Base-by-base conservation (phyloP, 1,284 basidiomycete genomes). In the Trichosporon coremiiforme region DNA sequence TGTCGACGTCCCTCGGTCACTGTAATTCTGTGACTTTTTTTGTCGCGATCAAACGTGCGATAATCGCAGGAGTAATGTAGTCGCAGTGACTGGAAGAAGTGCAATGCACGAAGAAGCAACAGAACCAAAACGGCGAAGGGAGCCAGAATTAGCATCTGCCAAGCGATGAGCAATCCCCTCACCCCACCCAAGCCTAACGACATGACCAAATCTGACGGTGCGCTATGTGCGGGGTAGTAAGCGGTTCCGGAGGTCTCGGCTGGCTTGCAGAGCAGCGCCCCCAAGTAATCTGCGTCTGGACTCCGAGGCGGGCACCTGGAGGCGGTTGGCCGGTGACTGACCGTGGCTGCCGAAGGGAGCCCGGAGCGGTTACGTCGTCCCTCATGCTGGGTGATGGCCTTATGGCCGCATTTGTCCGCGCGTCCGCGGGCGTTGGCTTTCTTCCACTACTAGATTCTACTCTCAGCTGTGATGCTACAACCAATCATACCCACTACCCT, bases 321-420 rank as follows among this genome's bases (percentile, higher is more conserved):
- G n/a, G n/a, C 8, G 4, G 33, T 33, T 41, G 38, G 38, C 38
- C 38, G 41, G 41, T 45, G 41, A 45, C 41, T 45, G 41, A 15
- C 41, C 15, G 8, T 38, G 36, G 36, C 36, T 38, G 36, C 36
- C 36, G 36, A 7, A n/a, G 36, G 8, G 36, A 38, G 36, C 36
- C 36, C n/a, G 36, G 36, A 12, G 36, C 10, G 36, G 36, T 38
- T 45, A 45, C 41, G 41, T 45, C 41, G 41, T n/a, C 47, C 20
- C n/a, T 53, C 47, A 5, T 53, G 1, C 17, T 22, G 15, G 13
- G 20, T 53, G n/a, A n/a, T n/a, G n/a, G n/a, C n/a, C n/a, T n/a
- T 53, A 22, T 53, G 20, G 47, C 47, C 47, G 47, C 20, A 53
- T 20, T 53, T 53, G 47, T 53, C 47, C 47, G 47, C 47, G 47